Conservation (phyloP, 139 green algal genomes). For the Coelastrella sp. region DNA sequence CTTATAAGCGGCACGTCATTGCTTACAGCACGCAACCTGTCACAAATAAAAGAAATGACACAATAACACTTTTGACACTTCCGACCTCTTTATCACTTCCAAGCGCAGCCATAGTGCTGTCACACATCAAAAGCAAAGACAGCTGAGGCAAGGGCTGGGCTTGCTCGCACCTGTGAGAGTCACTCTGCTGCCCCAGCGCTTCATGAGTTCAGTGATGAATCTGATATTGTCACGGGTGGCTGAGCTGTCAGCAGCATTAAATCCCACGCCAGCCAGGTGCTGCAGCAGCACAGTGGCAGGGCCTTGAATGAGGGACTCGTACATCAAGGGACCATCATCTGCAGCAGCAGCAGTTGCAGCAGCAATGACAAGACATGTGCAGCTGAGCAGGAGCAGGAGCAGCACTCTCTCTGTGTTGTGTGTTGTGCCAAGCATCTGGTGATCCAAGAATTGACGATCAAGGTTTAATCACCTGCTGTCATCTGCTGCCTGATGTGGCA, state of each 20-base stretch:
- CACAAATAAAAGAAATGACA: too few species aligned
- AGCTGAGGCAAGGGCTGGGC: too few species aligned
- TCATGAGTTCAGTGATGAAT: conserved; percentile 10
- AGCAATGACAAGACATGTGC: neutral
- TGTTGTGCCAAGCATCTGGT: too few species aligned
- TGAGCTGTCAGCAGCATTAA: neutral
- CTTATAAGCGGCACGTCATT: too few species aligned
- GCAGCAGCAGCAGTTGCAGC: neutral
- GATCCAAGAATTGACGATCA: too few species aligned
- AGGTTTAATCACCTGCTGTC: neutral
- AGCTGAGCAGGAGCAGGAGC: neutral
- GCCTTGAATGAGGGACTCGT: neutral
- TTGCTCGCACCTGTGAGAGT: neutral
- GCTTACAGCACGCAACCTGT: too few species aligned
- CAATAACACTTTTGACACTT: too few species aligned
- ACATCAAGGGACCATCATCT: conserved; percentile 2
- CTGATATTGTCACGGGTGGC: neutral
- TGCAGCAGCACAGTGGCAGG: conserved; percentile 3
- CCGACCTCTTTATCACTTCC: too few species aligned
- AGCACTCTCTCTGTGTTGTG: neutral
- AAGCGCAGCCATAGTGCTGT: too few species aligned
- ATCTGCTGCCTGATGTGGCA: neutral
- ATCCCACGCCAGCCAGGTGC: conserved; percentile 5
- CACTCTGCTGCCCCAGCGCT: conserved; percentile 33
- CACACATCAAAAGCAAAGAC: too few species aligned